Evolutionary conservation across 352 stramenopile genomes (phyloP).

Genomic region (Phytophthora idaei): DNA sequence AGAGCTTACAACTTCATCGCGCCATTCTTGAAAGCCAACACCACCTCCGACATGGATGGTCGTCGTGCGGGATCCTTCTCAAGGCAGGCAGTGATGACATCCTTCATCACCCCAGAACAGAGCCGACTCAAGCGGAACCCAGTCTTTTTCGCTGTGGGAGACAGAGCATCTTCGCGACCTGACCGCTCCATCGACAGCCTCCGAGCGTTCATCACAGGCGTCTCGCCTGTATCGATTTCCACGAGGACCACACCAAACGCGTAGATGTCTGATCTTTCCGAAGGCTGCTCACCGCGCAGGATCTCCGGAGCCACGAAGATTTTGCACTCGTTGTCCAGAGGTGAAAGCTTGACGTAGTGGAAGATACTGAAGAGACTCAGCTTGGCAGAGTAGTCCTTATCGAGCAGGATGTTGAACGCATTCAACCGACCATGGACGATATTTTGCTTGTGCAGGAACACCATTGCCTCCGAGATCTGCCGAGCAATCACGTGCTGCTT

Average conservation of each 20-base stretch:
- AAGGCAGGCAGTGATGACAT: constrained; percentile 67
- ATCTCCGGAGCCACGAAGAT: constrained; percentile 78
- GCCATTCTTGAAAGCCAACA: constrained; percentile 61
- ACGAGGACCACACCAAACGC: constrained; percentile 81
- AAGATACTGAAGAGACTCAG: constrained; percentile 81
- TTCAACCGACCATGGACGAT: constrained; percentile 82
- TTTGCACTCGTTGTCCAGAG: constrained; percentile 66
- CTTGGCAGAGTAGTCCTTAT: constrained; percentile 68
- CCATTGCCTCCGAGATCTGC: constrained; percentile 71
- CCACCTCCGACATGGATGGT: constrained; percentile 69
- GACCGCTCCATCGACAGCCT: constrained; percentile 44
- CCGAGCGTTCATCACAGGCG: constrained; percentile 63
- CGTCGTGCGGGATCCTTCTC: constrained; percentile 54
- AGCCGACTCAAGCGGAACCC: constrained; percentile 60
- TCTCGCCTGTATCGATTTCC: constrained; percentile 76
- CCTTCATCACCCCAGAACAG: constrained; percentile 71
- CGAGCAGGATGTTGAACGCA: constrained; percentile 81
- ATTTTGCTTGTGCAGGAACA: constrained; percentile 68
- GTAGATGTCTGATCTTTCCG: constrained; percentile 75
- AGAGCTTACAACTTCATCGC: constrained; percentile 54
- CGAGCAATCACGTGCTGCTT: constrained; percentile 75
- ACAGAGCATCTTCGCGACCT: constrained; percentile 32
- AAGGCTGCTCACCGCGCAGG: constrained; percentile 70
- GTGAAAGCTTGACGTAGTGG: constrained; percentile 78
- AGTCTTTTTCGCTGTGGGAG: constrained; percentile 46